Percentiles rank a stretch among this genome's conserved stretches.
Evolutionary conservation across 305 asterid species (phyloP).

Genomic region (Rubia tinctorum): DNA sequence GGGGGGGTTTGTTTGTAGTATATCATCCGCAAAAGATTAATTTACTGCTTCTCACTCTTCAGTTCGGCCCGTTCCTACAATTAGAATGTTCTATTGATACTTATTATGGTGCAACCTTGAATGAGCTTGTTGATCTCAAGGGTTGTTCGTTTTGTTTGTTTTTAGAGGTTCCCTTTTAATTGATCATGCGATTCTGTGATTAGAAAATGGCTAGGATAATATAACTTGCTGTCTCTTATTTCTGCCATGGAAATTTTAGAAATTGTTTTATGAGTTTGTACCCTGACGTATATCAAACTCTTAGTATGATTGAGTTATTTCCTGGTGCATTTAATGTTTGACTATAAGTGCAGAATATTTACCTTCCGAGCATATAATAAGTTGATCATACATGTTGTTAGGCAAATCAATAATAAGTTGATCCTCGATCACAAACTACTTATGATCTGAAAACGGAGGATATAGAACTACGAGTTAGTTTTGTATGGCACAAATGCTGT

Average conservation of each 20-base stretch:
- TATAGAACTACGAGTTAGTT: too few species aligned
- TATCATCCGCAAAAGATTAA: too few species aligned
- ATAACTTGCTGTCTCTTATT: neutral
- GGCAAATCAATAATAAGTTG: neutral
- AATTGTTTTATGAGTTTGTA: neutral
- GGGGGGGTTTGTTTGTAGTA: too few species aligned
- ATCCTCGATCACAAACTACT: too few species aligned
- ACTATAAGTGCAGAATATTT: conserved; percentile 70
- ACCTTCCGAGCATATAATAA: neutral
- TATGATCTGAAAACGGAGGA: neutral
- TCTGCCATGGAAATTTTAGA: neutral
- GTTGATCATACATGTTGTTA: neutral
- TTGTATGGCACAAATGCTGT: neutral
- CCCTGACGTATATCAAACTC: neutral
- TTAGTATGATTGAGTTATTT: neutral
- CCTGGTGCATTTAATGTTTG: neutral
- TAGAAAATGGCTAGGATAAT: neutral
- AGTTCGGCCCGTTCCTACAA: too few species aligned
- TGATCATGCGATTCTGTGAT: neutral
- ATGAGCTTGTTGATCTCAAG: conserved; percentile 88
- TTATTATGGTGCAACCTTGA: conserved; percentile 63
- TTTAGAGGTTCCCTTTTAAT: conserved; percentile 23
- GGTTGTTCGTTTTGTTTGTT: conserved; percentile 84
- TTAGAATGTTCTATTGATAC: conserved; percentile 24
- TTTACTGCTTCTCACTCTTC: too few species aligned